These are phyloP conservation scores for Ramichloridium luteum DNA, from an alignment of 2,329 filamentous ascomycete genomes.

Conservation along the genomic window DNA sequence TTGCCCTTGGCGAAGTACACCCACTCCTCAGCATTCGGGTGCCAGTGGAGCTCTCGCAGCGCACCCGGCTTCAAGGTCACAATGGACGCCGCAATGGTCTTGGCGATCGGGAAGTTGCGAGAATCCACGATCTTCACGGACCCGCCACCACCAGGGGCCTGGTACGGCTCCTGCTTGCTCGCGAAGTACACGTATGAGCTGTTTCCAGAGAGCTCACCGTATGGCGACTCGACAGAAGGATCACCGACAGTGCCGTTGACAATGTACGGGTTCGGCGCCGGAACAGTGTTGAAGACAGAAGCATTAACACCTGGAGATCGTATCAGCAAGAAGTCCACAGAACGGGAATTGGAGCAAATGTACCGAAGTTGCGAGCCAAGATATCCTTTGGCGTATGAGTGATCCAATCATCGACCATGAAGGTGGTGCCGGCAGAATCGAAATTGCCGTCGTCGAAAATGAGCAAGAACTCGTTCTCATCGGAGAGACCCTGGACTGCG, in stretches of 20 bases:
- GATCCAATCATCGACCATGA: conserved; percentile 56
- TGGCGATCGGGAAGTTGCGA: conserved; percentile 53
- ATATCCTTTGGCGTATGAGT: conserved; percentile 51
- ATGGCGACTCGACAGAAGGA: conserved; percentile 36
- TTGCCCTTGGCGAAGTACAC: conserved; percentile 55
- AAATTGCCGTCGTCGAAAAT: conserved; percentile 38
- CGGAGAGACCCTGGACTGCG: conserved; percentile 51
- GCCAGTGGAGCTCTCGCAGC: conserved; percentile 57
- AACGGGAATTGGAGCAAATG: background rate
- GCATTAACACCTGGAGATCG: conserved; percentile 33
- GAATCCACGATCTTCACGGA: conserved; percentile 50
- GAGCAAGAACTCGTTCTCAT: conserved; percentile 53
- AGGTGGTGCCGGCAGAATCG: conserved; percentile 48
- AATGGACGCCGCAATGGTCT: conserved; percentile 53
- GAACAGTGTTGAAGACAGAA: conserved; percentile 47
- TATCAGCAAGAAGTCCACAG: background rate
- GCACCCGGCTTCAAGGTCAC: conserved; percentile 52
- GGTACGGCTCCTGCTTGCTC: conserved; percentile 29
- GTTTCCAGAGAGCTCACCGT: conserved; percentile 41
- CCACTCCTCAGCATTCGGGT: conserved; percentile 52
- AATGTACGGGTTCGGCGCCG: conserved; percentile 49
- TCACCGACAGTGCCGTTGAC: conserved; percentile 42
- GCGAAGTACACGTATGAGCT: conserved; percentile 52
- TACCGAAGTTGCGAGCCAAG: conserved; percentile 53
- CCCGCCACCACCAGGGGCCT: conserved; percentile 45